Base-by-base conservation (phyloP, 768 basidiomycete species). In the Tubosaeta sp. region DNA sequence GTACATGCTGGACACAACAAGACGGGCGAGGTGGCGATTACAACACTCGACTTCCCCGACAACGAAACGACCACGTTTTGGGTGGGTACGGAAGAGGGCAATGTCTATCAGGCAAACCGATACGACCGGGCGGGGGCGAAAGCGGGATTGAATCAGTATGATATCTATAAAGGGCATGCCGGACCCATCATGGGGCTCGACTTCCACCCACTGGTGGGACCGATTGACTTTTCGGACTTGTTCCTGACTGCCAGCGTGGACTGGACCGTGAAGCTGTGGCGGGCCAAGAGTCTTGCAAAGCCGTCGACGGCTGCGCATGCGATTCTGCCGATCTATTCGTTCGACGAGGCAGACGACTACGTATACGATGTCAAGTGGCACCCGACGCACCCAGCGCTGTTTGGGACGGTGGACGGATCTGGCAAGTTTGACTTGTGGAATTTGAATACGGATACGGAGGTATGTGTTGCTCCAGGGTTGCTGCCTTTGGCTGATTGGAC, bases 341-440 rank as follows among this genome's bases (percentile, higher is more conserved):
- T 99, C 62, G 95, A 99, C 58, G 95, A 97, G 69, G 90, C 94
- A 12, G 93, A 94, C 64, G 96, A 99, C 68, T 97, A 98, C 66
- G 95, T 99, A 10, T 98, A 96, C 71, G 96, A 97, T 72, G 94
- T 92, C 41, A 90, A 87, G 67, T 99, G 96, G 96, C 96, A 99
- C 66, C 94, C 95, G 6, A 76, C 82, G 13, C 94, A 99, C 70
- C 96, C 96, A 13, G 93, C 95, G 1, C 55, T 94, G 42, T 99
- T 98, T 66, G 94, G 90, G 19, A 84, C 84, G 4, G 96, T 91
- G 2, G 94, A 98, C 65, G 96, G 96, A 3, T 87, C 90, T 2
- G 96, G 94, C 22, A 89, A 87, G 68, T 97, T 99, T 68, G 92
- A 97, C 62, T 64, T 99, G 34, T 99, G 96, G 96, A 98, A 99